phyloP scores from a whole-genome alignment of 192 early-diverging fungal species.

The Mortierella alpina region DNA sequence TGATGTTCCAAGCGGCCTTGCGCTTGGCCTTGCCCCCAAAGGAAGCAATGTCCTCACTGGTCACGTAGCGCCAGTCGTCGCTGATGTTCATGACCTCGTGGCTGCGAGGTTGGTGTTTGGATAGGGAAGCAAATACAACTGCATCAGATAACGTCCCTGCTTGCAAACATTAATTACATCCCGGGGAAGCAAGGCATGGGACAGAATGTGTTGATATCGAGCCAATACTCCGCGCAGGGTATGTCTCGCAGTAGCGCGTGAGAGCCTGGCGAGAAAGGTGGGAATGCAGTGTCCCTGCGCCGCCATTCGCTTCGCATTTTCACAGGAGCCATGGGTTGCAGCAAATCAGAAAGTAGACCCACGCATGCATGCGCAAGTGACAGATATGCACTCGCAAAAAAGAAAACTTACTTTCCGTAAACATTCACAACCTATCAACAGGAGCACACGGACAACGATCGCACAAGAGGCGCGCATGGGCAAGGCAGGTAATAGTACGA shows the following conservation, averaged over 20 bases:
- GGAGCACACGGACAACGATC: neutral
- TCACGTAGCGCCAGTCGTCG: conserved; percentile 32
- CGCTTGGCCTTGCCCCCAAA: conserved; percentile 25
- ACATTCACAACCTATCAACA: conserved; percentile 20
- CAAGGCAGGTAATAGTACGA: neutral
- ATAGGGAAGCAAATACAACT: neutral
- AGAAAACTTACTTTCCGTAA: conserved; percentile 27
- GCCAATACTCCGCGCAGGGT: too few relatives aligned
- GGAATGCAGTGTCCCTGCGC: too few relatives aligned
- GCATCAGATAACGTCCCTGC: too few relatives aligned
- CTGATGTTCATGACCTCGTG: conserved; percentile 52
- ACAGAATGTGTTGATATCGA: too few relatives aligned
- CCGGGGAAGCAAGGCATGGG: too few relatives aligned
- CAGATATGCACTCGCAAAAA: neutral
- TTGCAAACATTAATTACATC: too few relatives aligned
- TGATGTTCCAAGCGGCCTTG: conserved; percentile 29
- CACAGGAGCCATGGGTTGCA: too few relatives aligned
- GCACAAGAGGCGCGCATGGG: neutral
- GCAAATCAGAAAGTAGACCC: too few relatives aligned
- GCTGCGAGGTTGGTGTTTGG: neutral
- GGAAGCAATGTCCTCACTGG: conserved; percentile 25
- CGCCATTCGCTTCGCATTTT: too few relatives aligned
- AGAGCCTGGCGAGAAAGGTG: neutral
- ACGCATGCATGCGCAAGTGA: too few relatives aligned
- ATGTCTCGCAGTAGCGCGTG: neutral